Base-by-base conservation (phyloP, 495 filamentous ascomycete species). In the Staphylotrichum longicolle region DNA sequence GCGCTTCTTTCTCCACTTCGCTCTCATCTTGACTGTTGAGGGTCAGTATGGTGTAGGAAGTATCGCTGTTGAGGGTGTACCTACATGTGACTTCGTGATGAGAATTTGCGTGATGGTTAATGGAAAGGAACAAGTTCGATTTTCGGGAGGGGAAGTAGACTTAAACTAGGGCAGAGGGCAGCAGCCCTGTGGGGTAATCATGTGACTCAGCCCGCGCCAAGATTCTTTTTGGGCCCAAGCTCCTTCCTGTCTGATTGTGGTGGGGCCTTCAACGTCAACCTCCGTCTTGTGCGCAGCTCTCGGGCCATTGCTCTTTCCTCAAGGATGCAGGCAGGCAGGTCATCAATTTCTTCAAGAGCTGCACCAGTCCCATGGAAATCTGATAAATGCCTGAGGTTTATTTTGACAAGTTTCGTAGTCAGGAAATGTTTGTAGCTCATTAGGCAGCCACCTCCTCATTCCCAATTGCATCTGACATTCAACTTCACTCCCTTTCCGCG, bases 1-100 rank as follows among this genome's bases (percentile, higher is more conserved):
- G 75, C 93, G 85, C 92, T 97, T 97, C 90, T 97, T 97, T 86
- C 92, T 91, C 92, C 92, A 96, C 84, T 96, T 96, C 71, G 90
- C 91, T 91, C 92, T 92, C 92, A 96, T 95, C 86, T 85, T 93
- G 86, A 72, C 59, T 68, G 57, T 32, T 33, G 3, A 47, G 27
- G 45, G 60, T 68, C 58, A 69, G 66, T 55, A 66, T 10, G 30
- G 14, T 12, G 12, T 33, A 44, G 46, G 10, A 30, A 20, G 35
- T 45, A n/a, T 48, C 51, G 45, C 60, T 45, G 60, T 39, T 40
- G 57, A 37, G 58, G 60, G 32, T 45, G 55, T 11, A 50, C 64
- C 41, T 62, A 67, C 64, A 65, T 56, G 44, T 67, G 54, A 61
- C 51, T 68, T 68, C 65, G 57, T 66, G 68, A 71, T 71, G 69